Percentiles rank a stretch among this genome's conserved stretches.
Conservation (phyloP, 2,329 filamentous ascomycete species). For the Cyanodermella asteris region DNA sequence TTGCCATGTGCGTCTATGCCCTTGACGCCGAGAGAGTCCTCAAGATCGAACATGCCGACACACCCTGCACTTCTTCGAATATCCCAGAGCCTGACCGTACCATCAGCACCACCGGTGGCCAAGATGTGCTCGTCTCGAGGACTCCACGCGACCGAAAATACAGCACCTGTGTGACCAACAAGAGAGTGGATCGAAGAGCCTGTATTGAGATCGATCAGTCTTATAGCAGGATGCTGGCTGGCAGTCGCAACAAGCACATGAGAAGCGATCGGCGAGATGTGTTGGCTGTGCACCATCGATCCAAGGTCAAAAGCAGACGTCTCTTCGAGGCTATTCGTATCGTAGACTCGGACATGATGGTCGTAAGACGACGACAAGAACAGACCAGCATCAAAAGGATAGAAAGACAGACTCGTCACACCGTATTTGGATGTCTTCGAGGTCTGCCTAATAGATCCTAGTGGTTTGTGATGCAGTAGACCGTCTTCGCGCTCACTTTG, state of each 20-base stretch:
- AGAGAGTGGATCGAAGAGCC: conserved; percentile 54
- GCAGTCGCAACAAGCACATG: conserved; percentile 70
- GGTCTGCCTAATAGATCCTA: conserved; percentile 20
- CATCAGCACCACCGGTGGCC: conserved; percentile 67
- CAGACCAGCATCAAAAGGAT: conserved; percentile 52
- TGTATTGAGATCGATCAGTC: conserved; percentile 68
- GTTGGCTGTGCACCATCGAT: conserved; percentile 36
- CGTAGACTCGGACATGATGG: conserved; percentile 54
- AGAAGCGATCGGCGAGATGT: conserved; percentile 48
- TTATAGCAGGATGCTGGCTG: conserved; percentile 64
- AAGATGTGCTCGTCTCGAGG: conserved; percentile 59
- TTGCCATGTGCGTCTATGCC: conserved; percentile 22
- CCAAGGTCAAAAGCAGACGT: conserved; percentile 32
- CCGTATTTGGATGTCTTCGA: conserved; percentile 39
- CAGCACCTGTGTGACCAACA: conserved; percentile 42
- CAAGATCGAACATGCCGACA: conserved; percentile 59
- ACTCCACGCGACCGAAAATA: conserved; percentile 58
- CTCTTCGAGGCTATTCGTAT: conserved; percentile 36
- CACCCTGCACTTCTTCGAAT: conserved; percentile 56
- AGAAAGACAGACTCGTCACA: conserved; percentile 56
- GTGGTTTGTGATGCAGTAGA: conserved; percentile 29
- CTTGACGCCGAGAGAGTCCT: conserved; percentile 51
- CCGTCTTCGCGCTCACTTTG: conserved; percentile 25
- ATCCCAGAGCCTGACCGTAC: conserved; percentile 69
- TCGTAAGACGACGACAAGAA: conserved; percentile 64